Conservation (phyloP, 208 protist genomes). For the Entamoeba histolytica region DNA sequence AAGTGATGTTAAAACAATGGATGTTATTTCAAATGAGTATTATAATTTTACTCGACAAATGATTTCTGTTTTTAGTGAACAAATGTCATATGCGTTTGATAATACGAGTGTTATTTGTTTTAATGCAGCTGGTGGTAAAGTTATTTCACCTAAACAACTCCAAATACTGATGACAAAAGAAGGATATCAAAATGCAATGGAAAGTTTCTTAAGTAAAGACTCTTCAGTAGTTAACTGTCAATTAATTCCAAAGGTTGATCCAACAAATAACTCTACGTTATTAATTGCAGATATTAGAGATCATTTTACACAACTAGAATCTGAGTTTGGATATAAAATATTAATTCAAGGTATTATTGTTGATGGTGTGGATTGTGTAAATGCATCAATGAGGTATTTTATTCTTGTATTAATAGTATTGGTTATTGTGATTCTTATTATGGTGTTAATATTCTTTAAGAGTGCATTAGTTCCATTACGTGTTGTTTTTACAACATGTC, state of each 20-base stretch:
- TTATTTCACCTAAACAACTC: background rate
- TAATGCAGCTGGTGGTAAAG: background rate
- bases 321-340: background rate
- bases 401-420: slow-evolving; percentile 28
- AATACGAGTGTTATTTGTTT: background rate
- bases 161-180: background rate
- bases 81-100: background rate
- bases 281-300: background rate
- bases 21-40: background rate
- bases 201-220: background rate
- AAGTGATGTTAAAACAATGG: background rate
- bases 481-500: slow-evolving; percentile 27
- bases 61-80: background rate
- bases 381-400: slow-evolving; percentile 4
- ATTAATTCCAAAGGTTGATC: background rate
- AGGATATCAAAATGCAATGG: background rate
- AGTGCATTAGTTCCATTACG: slow-evolving; percentile 32
- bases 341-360: background rate
- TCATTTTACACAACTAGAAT: background rate
- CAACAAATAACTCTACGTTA: background rate
- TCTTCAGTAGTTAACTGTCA: background rate
- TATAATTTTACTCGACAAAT: background rate
- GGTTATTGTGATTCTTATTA: slow-evolving; percentile 20
- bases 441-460: slow-evolving; percentile 30
- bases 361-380: background rate